Evolutionary conservation across 306 rosid species (phyloP), one percentile per base, ranked within the genome.

Genomic region (Lathyrus sativus): DNA sequence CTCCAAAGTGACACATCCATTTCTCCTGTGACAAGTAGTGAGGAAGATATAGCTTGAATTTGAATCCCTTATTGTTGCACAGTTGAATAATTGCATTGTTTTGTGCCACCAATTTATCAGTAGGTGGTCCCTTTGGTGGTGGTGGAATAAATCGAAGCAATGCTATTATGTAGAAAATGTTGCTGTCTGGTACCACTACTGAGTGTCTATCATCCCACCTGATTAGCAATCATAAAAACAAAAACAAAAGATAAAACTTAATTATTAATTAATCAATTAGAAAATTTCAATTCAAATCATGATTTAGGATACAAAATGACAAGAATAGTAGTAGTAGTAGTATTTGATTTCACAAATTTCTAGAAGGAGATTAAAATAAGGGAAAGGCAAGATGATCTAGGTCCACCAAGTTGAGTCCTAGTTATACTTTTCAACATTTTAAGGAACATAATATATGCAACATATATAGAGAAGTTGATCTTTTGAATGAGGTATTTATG

Each of bases 191-290:
- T 66, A 90, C 35, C 79, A 58, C 83, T 59, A 76, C 87, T 1
- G 98, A 93, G 10, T 91, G 90, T 17, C 98, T 88, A 28, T 35
- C 49, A 76, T 93, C 98, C 98, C 98, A 93, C 87, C 98, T 93
- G 81, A 62, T 45, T 63, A 48, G 10, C 22, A 62, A 62, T 53
- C 55, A 45, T n/a, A 65, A 56, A 18, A 63, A 37, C 2, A 72
- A 14, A 14, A 38, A 35, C 2, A 33, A 24, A 24, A 24, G 2
- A 24, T 24, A 24, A 24, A 24, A 24, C 18, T 14, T 0, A 14
- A 3, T 15, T 46, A 45, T 45, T 4, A 31, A 37, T 35, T 9
- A 62, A 76, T 62, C 59, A 69, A 49, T 46, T 19, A 26, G 29
- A 26, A 26, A 14, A 48, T 50, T 50, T 3, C 5, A 50, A 50